These are phyloP conservation scores for Trametes versicolor DNA, from an alignment of 1,284 basidiomycete species.

Conservation along the genomic window DNA sequence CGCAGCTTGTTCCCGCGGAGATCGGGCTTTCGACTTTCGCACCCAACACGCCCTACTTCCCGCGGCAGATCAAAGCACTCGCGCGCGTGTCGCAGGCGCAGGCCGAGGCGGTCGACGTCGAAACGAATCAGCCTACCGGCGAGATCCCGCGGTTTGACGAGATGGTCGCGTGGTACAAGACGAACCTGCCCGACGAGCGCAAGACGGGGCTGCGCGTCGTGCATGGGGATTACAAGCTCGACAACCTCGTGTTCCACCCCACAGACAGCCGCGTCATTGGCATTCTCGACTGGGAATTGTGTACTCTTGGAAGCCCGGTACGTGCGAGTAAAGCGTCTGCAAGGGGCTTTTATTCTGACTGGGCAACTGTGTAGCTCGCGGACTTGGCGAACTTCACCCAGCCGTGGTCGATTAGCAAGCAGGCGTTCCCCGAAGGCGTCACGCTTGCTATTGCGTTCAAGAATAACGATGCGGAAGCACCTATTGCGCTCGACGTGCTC, in stretches of 20 bases:
- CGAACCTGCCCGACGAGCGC: constrained; percentile 78
- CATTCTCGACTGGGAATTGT: constrained; percentile 96
- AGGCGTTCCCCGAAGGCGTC: constrained; percentile 35
- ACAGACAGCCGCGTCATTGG: constrained; percentile 93
- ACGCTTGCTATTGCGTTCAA: constrained; percentile 62
- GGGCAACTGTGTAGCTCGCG: constrained; percentile 68
- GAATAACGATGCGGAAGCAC: constrained; percentile 62
- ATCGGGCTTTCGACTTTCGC: constrained; percentile 86
- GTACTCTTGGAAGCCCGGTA: constrained; percentile 89
- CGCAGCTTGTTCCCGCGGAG: constrained; percentile 72
- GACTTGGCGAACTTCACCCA: constrained; percentile 92
- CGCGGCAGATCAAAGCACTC: constrained; percentile 91
- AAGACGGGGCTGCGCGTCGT: constrained; percentile 82
- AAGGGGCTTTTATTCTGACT: background rate
- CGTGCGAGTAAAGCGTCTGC: constrained; percentile 27
- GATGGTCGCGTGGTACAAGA: constrained; percentile 81
- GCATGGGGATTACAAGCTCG: constrained; percentile 97
- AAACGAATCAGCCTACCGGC: constrained; percentile 67
- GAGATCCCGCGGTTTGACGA: constrained; percentile 79
- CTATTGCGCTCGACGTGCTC: constrained; percentile 77
- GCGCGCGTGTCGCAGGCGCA: constrained; percentile 80
- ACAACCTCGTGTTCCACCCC: constrained; percentile 95
- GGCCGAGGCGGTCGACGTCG: constrained; percentile 70
- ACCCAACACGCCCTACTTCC: constrained; percentile 85
- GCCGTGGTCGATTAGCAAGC: constrained; percentile 79